phyloP scores from a whole-genome alignment of 306 rosid species.

The Castanea mollissima region DNA sequence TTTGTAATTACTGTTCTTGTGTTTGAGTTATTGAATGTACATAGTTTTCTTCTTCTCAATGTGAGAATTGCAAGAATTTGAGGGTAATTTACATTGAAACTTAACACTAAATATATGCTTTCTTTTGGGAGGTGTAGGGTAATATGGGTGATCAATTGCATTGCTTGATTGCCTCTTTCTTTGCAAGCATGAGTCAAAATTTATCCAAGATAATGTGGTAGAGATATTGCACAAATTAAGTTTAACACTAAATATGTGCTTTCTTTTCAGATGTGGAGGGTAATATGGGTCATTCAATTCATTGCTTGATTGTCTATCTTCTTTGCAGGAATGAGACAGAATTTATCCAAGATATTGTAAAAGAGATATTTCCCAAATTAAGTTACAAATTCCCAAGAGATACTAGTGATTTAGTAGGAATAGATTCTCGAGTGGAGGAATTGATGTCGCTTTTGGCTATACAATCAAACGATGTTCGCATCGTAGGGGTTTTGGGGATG shows the following conservation, averaged over 20 bases:
- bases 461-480: neutral
- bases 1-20: too few relatives aligned
- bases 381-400: slow-evolving; percentile 12
- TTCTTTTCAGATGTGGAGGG: too few relatives aligned
- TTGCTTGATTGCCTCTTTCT: neutral
- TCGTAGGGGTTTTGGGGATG: too few relatives aligned
- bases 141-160: too few relatives aligned
- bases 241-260: neutral
- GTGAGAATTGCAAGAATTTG: too few relatives aligned
- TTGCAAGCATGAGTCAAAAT: slow-evolving; percentile 26
- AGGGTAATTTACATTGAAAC: too few relatives aligned
- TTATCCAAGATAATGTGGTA: slow-evolving; percentile 24
- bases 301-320: too few relatives aligned
- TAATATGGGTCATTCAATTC: fast-evolving
- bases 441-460: slow-evolving; percentile 14
- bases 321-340: slow-evolving; percentile 26
- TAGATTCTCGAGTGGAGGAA: slow-evolving; percentile 21
- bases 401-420: slow-evolving; percentile 22
- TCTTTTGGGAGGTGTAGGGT: too few relatives aligned
- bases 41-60: too few relatives aligned
- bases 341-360: slow-evolving; percentile 23
- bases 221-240: slow-evolving; percentile 10
- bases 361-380: slow-evolving; percentile 11
- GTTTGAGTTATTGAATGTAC: too few relatives aligned
- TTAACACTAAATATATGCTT: too few relatives aligned